Evolutionary conservation across 1,139 yeast genomes (phyloP).

Genomic region (Kluyveromyces sp.): DNA sequence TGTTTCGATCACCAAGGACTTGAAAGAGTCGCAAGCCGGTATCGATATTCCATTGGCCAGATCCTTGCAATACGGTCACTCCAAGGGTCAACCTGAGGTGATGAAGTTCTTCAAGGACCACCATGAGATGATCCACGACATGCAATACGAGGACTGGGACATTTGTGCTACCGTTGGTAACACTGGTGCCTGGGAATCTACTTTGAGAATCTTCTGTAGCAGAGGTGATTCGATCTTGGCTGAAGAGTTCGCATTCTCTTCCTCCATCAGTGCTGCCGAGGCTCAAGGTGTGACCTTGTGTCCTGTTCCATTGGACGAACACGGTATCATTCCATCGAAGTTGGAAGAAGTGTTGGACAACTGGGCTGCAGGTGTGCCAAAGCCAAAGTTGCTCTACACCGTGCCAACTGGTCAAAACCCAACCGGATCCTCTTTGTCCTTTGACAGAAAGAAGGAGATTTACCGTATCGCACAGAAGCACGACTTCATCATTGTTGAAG

Average conservation of each 20-base stretch:
- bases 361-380: constrained; percentile 50
- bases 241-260: constrained; percentile 76
- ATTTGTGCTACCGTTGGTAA: constrained; percentile 62
- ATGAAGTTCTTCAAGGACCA: constrained; percentile 66
- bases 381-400: constrained; percentile 75
- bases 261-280: constrained; percentile 75
- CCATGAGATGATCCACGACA: constrained; percentile 55
- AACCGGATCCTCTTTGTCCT: constrained; percentile 73
- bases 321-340: constrained; percentile 72
- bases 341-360: constrained; percentile 54
- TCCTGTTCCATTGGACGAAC: constrained; percentile 71
- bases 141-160: constrained; percentile 65
- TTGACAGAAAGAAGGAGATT: constrained; percentile 61
- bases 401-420: constrained; percentile 96
- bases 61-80: constrained; percentile 85
- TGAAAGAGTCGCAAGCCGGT: not conserved
- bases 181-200: constrained; percentile 84
- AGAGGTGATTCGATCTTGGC: constrained; percentile 75
- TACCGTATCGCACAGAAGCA: constrained; percentile 73
- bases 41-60: constrained; percentile 66
- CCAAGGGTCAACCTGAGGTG: constrained; percentile 73
- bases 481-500: constrained; percentile 80
- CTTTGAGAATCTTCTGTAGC: constrained; percentile 69
- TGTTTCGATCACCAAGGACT: constrained; percentile 37
- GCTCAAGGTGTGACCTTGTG: constrained; percentile 63